Conservation (phyloP, 768 basidiomycete species). For the Auricularia cornea region DNA sequence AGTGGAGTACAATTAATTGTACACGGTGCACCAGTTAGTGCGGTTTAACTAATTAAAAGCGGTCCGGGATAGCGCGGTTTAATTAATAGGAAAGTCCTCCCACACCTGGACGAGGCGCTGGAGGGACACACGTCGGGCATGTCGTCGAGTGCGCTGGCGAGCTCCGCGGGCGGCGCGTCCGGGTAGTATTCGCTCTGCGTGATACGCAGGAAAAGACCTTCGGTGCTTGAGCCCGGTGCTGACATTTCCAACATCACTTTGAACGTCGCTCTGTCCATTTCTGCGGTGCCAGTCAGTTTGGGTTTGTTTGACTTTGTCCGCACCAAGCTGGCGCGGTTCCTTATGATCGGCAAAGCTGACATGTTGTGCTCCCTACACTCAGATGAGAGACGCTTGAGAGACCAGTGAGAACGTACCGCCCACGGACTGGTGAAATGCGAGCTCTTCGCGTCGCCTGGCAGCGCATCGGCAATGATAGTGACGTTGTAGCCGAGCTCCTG, state of each 20-base stretch:
- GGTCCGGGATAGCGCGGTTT: no score
- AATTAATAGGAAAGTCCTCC: no score
- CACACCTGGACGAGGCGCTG: no score
- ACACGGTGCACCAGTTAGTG: no score
- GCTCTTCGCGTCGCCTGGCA: slow-evolving; percentile 66
- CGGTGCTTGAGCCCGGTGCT: slow-evolving; percentile 38
- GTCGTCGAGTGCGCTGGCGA: background rate
- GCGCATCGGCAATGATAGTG: slow-evolving; percentile 58
- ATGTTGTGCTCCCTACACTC: slow-evolving; percentile 86
- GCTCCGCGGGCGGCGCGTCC: slow-evolving; percentile 26
- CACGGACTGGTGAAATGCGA: slow-evolving; percentile 73
- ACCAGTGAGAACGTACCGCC: slow-evolving; percentile 47
- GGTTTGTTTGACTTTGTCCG: slow-evolving; percentile 8
- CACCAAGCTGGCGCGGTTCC: slow-evolving; percentile 49
- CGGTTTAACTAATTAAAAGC: no score
- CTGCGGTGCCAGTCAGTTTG: no score
- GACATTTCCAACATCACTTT: slow-evolving; percentile 69
- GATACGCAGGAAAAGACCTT: slow-evolving; percentile 57
- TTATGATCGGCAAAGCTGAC: slow-evolving; percentile 44
- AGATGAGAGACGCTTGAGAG: no score
- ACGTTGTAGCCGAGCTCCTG: slow-evolving; percentile 61
- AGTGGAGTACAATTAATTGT: no score
- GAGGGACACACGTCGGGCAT: slow-evolving; percentile 25
- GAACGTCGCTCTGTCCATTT: slow-evolving; percentile 65
- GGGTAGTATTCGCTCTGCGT: slow-evolving; percentile 47